A percentile compares a stretch with the other conserved stretches of the same genome.
Conservation (phyloP, 2,329 filamentous ascomycete genomes). For the Ophiocordyceps polyrhachis-furcata region DNA sequence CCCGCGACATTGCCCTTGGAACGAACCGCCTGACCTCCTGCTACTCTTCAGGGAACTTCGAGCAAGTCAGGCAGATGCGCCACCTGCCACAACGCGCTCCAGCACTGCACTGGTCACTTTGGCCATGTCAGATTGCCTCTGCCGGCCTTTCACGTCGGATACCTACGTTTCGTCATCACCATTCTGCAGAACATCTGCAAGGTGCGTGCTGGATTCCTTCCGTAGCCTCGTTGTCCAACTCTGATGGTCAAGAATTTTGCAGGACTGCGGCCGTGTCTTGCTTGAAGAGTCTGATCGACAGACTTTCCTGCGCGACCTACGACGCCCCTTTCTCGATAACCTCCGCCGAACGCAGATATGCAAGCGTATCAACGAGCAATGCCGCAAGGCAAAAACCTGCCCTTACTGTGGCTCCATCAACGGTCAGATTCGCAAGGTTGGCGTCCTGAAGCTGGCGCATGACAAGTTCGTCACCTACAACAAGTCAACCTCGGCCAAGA, state of each 20-base stretch:
- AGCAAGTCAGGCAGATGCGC: conserved; percentile 85
- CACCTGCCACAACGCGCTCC: conserved; percentile 89
- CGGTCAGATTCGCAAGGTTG: conserved; percentile 79
- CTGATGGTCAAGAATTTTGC: conserved; percentile 63
- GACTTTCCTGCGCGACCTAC: conserved; percentile 58
- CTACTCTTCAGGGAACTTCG: conserved; percentile 47
- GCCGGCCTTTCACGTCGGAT: conserved; percentile 87
- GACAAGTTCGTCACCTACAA: conserved; percentile 84
- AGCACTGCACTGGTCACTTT: conserved; percentile 93
- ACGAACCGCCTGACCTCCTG: not conserved
- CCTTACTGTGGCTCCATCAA: conserved; percentile 68
- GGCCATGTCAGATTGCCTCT: conserved; percentile 95
- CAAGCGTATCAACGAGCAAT: conserved; percentile 79
- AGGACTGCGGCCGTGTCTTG: conserved; percentile 61
- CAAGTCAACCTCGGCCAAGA: conserved; percentile 71
- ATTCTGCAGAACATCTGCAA: conserved; percentile 96
- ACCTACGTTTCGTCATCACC: conserved; percentile 98
- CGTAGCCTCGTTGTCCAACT: conserved; percentile 77
- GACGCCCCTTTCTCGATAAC: conserved; percentile 70
- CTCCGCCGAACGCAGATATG: conserved; percentile 65
- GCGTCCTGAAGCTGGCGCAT: conserved; percentile 84
- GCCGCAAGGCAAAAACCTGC: conserved; percentile 70
- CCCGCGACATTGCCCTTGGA: not conserved
- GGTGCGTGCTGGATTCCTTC: conserved; percentile 88
- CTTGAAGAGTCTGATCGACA: conserved; percentile 66